phyloP scores from a whole-genome alignment of 164 flowering plant genomes.

The Saururus chinensis region DNA sequence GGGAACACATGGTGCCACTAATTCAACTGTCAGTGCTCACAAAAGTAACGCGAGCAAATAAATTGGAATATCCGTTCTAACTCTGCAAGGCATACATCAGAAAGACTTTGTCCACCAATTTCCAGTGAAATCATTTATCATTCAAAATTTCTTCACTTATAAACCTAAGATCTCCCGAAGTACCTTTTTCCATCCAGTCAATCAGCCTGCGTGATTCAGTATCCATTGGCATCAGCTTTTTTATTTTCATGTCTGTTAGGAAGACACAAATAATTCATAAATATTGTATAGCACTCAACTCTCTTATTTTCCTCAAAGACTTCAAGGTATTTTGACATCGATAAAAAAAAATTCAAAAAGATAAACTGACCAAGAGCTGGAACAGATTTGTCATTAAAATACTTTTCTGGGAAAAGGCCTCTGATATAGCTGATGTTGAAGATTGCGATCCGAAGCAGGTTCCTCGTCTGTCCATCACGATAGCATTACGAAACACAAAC shows the following conservation, averaged over 20 bases:
- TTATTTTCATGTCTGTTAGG: constrained; percentile 80
- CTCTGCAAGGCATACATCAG: too few species aligned
- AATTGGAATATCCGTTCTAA: too few species aligned
- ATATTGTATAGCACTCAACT: too few species aligned
- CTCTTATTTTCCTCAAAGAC: neutral
- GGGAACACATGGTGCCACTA: too few species aligned
- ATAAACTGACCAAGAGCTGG: constrained; percentile 68
- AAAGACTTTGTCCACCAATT: neutral
- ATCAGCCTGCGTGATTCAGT: constrained; percentile 85
- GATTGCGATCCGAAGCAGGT: constrained; percentile 86
- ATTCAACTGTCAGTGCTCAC: too few species aligned
- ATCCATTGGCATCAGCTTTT: constrained; percentile 95
- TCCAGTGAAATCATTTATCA: neutral
- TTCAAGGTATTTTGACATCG: neutral
- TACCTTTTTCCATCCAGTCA: constrained; percentile 98
- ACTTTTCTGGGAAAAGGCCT: constrained; percentile 92
- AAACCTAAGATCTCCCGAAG: neutral
- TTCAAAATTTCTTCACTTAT: too few species aligned
- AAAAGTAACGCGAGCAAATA: too few species aligned
- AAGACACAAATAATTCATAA: neutral
- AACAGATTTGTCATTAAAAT: constrained; percentile 85
- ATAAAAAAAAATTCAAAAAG: neutral
- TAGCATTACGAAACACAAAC: neutral
- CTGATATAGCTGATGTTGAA: constrained; percentile 94
- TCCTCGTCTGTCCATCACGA: constrained; percentile 50